phyloP scores from a whole-genome alignment of 2,329 filamentous ascomycete genomes.

The Calonectria pteridis region DNA sequence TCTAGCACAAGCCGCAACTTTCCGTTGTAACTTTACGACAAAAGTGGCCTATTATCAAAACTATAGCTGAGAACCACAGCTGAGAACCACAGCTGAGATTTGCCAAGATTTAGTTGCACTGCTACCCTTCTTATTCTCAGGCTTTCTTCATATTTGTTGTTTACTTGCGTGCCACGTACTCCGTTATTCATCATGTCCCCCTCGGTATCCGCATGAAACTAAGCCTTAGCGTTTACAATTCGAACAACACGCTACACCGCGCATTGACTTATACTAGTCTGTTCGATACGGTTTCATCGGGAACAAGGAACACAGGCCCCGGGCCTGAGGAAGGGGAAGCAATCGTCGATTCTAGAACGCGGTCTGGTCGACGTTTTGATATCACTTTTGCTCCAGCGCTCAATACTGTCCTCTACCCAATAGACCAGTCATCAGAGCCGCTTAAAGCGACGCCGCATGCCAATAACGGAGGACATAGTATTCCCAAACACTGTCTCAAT shows the following conservation, averaged over 20 bases:
- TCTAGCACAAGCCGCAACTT: neutral
- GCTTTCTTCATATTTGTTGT: neutral
- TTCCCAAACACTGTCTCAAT: neutral
- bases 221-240: neutral
- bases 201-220: neutral
- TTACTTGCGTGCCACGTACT: neutral
- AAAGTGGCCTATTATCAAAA: neutral
- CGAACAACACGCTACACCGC: neutral
- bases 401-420: neutral
- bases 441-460: neutral
- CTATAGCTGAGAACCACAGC: too few relatives aligned
- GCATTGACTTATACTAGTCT: neutral
- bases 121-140: neutral
- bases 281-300: neutral
- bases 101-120: neutral
- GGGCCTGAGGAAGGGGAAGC: neutral
- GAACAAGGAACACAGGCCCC: constrained; percentile 8
- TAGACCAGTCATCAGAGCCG: too few relatives aligned
- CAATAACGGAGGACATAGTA: too few relatives aligned
- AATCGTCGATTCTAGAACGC: neutral
- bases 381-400: neutral
- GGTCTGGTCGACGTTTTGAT: too few relatives aligned
- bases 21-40: neutral
- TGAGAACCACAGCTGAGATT: too few relatives aligned
- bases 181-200: too few relatives aligned